Base-by-base conservation (phyloP, 1,284 basidiomycete species). In the Microbotryum intermedium region DNA sequence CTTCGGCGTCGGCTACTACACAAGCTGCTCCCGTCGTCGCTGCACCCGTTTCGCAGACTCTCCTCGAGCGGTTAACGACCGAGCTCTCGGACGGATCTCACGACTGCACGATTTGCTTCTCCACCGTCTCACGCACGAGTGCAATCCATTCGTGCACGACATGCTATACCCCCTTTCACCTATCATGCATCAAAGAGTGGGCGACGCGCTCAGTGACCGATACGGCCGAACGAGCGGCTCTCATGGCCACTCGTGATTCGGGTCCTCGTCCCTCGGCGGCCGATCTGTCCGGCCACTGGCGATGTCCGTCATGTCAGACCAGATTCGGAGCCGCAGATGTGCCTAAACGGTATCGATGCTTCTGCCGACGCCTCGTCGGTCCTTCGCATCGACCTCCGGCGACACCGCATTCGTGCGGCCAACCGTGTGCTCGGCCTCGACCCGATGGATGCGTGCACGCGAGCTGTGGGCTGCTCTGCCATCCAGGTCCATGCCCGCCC, bases 91-190 rank as follows among this genome's bases (percentile, higher is more conserved):
- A 59, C 3, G 62, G 60, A 16, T 60, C 59, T 60, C 67, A 62
- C 5, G 88, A 90, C 71, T 90, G 88, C 70, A 78, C 83, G 1
- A 89, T 91, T 64, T 91, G 88, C 71, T 88, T 88, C 73, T 81
- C 79, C 48, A 63, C 84, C 0, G 83, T 91, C 26, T 81, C 83
- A 48, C 85, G 87, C 2, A 80, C 80, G 1, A 82, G 90, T 55
- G 79, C 83, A 2, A 86, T 83, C 0, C 88, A 88, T 83, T 87
- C 86, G 0, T 90, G 89, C 72, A 83, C 84, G 6, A 84, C 85
- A 69, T 91, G 89, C 69, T 90, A 86, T 83, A 86, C 82, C n/a
- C 82, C 85, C 0, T 88, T 89, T 68, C 88, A 91, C 73, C 77
- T 90, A 43, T 86, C 84, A 69, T 91, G 88, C 68, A 84, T 90